These are phyloP conservation scores for Trichomonascaceae sp. DNA, from an alignment of 1,139 yeast genomes.

Conservation along the genomic window DNA sequence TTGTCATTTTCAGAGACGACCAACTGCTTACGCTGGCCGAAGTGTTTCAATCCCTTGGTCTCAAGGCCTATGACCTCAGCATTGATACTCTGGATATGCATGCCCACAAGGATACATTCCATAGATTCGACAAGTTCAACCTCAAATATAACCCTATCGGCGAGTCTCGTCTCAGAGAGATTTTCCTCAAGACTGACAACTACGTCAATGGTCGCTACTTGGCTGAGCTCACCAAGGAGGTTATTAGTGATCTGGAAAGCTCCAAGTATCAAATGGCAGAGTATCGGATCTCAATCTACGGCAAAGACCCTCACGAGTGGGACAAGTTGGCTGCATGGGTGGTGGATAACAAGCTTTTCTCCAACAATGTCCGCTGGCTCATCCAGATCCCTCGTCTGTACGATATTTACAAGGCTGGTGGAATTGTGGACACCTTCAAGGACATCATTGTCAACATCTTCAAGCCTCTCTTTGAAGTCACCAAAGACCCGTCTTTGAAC, in stretches of 20 bases:
- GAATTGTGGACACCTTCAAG: conserved; percentile 56
- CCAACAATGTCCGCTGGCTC: conserved; percentile 95
- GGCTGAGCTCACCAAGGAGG: conserved; percentile 90
- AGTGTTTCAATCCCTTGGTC: conserved; percentile 79
- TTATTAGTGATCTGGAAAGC: conserved; percentile 78
- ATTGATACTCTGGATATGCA: conserved; percentile 98
- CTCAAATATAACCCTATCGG: conserved; percentile 97
- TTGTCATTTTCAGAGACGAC: conserved; percentile 89
- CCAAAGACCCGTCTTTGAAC: conserved; percentile 68
- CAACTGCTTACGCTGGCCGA: conserved; percentile 72
- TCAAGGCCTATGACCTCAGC: conserved; percentile 88
- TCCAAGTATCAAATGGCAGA: conserved; percentile 97
- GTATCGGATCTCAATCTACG: conserved; percentile 87
- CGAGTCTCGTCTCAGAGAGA: conserved; percentile 90
- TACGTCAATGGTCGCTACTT: conserved; percentile 77
- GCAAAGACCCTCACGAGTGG: conserved; percentile 86
- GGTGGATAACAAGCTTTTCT: conserved; percentile 77
- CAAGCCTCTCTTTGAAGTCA: conserved; percentile 85
- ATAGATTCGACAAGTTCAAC: conserved; percentile 94
- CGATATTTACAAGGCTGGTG: conserved; percentile 72
- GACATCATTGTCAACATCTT: conserved; percentile 70
- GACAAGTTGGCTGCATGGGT: conserved; percentile 92
- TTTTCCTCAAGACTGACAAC: conserved; percentile 90
- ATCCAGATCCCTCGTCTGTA: conserved; percentile 90
- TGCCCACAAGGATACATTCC: conserved; percentile 96